These are phyloP conservation scores for Asterophora parasitica DNA, from an alignment of 768 basidiomycete genomes.

Conservation along the genomic window DNA sequence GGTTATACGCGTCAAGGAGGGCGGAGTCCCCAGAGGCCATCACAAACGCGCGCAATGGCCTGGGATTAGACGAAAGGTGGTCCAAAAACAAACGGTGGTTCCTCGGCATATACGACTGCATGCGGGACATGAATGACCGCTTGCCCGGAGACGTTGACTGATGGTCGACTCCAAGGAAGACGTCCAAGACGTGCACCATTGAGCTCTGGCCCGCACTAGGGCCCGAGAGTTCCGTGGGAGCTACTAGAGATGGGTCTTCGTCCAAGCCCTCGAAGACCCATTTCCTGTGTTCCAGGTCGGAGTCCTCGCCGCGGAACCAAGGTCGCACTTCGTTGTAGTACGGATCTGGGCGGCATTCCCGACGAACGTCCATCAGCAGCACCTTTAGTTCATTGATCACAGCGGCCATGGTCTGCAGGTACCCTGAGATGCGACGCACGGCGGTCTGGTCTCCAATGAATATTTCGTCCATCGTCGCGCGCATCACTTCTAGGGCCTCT, in stretches of 20 bases:
- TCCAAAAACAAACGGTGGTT: slow-evolving; percentile 74
- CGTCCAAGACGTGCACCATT: slow-evolving; percentile 67
- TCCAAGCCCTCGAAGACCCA: slow-evolving; percentile 64
- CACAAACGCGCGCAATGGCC: slow-evolving; percentile 58
- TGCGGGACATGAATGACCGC: slow-evolving; percentile 56
- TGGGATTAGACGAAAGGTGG: slow-evolving; percentile 57
- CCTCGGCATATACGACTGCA: slow-evolving; percentile 81
- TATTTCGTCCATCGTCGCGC: slow-evolving; percentile 79
- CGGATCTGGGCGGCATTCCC: slow-evolving; percentile 65
- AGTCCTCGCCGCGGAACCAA: slow-evolving; percentile 76
- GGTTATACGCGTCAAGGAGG: slow-evolving; percentile 57
- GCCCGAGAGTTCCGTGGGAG: slow-evolving; percentile 60
- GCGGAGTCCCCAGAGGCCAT: slow-evolving; percentile 18
- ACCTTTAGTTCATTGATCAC: slow-evolving; percentile 61
- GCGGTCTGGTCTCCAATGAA: slow-evolving; percentile 73
- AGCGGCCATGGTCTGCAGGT: slow-evolving; percentile 55
- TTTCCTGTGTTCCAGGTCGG: slow-evolving; percentile 32
- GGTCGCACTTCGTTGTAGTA: slow-evolving; percentile 74
- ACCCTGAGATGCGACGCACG: slow-evolving; percentile 55
- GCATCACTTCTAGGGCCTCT: slow-evolving; percentile 81
- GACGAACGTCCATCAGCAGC: slow-evolving; percentile 59
- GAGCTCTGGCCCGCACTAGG: slow-evolving; percentile 83
- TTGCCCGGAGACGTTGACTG: slow-evolving; percentile 23
- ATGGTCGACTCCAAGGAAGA: slow-evolving; percentile 67
- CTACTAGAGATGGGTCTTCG: slow-evolving; percentile 34